Conservation (phyloP, 805 yeast genomes). For the Ogataea saltuana region DNA sequence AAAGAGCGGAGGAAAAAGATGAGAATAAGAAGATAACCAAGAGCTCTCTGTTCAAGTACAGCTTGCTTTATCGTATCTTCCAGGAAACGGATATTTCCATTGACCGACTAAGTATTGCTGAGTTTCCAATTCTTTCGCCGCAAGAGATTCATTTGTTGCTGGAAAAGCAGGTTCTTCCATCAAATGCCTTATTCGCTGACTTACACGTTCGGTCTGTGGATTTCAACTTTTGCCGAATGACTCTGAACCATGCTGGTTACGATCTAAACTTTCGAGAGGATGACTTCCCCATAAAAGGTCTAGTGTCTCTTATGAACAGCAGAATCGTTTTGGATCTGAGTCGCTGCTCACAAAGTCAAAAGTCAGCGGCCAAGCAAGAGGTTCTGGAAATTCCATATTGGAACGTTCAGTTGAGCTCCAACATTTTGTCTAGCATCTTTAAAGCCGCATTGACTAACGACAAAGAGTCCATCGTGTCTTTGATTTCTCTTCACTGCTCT, state of each 20-base stretch:
- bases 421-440: slow-evolving; percentile 21
- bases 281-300: slow-evolving; percentile 45
- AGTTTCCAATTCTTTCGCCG: slow-evolving; percentile 28
- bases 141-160: slow-evolving; percentile 13
- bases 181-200: slow-evolving; percentile 19
- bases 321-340: slow-evolving; percentile 30
- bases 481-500: slow-evolving; percentile 40
- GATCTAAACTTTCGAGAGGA: slow-evolving; percentile 41
- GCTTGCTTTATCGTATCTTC: slow-evolving; percentile 25
- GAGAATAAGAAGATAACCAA: slow-evolving; percentile 1
- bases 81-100: slow-evolving; percentile 25
- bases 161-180: slow-evolving; percentile 1
- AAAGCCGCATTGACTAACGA: slow-evolving; percentile 17
- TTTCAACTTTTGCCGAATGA: slow-evolving; percentile 20
- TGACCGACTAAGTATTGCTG: slow-evolving; percentile 25
- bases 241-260: slow-evolving; percentile 42
- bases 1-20: background rate
- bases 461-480: slow-evolving; percentile 31
- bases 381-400: slow-evolving; percentile 34
- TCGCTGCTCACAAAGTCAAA: slow-evolving; percentile 9
- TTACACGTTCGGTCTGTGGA: slow-evolving; percentile 21
- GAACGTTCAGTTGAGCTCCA: slow-evolving; percentile 21
- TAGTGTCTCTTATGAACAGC: slow-evolving; percentile 40
- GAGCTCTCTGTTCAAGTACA: slow-evolving; percentile 14
- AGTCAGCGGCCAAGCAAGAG: slow-evolving; percentile 28